These are phyloP conservation scores for Colletotrichum filicis DNA, from an alignment of 2,329 filamentous ascomycete genomes.

Conservation along the genomic window DNA sequence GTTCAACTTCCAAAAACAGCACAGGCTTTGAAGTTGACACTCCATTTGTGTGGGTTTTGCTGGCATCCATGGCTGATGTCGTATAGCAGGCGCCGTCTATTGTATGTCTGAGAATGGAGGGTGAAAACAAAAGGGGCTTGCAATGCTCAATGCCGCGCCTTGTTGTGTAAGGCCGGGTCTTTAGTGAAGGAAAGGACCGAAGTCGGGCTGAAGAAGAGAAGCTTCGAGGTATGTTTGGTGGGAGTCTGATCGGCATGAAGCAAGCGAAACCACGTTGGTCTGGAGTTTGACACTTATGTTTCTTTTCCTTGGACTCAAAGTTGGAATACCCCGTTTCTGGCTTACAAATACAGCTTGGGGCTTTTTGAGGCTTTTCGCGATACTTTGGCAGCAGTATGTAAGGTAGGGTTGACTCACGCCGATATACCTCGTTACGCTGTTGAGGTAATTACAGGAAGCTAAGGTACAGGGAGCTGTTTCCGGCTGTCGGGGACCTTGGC, in stretches of 20 bases:
- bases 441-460: conserved; percentile 15
- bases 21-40: conserved; percentile 49
- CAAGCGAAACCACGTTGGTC: not conserved
- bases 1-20: conserved; percentile 53
- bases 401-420: conserved; percentile 30
- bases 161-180: not conserved
- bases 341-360: conserved; percentile 6
- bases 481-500: not conserved
- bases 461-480: conserved; percentile 11
- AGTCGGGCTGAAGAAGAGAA: conserved; percentile 14
- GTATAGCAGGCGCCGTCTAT: not conserved
- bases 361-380: conserved; percentile 9
- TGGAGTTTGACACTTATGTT: not conserved
- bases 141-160: not conserved
- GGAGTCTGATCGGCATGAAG: conserved; percentile 33
- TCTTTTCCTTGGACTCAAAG: not conserved
- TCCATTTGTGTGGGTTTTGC: conserved; percentile 45
- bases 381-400: not conserved
- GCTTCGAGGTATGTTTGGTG: conserved; percentile 28
- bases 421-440: conserved; percentile 23
- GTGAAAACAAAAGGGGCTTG: not conserved
- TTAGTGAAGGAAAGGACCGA: conserved; percentile 9
- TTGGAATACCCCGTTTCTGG: not conserved
- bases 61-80: conserved; percentile 10
- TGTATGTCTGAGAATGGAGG: not conserved